Evolutionary conservation across 257 asterid species (phyloP).

Genomic region (Paraleonurus japonicus): DNA sequence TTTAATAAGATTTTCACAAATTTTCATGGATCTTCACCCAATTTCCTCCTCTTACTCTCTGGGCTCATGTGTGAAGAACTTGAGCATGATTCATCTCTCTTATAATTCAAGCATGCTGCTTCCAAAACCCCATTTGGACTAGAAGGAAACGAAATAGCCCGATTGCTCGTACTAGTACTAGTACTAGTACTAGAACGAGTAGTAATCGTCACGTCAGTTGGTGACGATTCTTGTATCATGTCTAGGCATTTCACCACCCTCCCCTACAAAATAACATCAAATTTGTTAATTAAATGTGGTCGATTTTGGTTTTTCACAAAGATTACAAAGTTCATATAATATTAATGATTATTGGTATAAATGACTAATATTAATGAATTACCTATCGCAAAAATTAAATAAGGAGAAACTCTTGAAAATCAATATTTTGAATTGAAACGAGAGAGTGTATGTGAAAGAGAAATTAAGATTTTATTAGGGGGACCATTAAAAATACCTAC

Average conservation of each 20-base stretch:
- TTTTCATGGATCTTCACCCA: conserved; percentile 33
- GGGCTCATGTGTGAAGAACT: conserved; percentile 50
- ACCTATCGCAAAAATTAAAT: too few relatives aligned
- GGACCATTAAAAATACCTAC: conserved; percentile 29
- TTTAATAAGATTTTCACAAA: neutral
- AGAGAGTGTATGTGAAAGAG: too few relatives aligned
- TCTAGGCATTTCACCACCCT: conserved; percentile 55
- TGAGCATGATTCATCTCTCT: conserved; percentile 56
- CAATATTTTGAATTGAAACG: too few relatives aligned
- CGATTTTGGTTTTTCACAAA: too few relatives aligned
- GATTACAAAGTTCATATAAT: too few relatives aligned
- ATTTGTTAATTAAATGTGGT: neutral
- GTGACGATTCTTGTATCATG: conserved; percentile 42
- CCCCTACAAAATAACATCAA: conserved; percentile 38
- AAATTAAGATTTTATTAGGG: conserved; percentile 23
- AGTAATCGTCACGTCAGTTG: conserved; percentile 23
- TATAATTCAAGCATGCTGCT: conserved; percentile 59
- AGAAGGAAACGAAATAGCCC: conserved; percentile 25
- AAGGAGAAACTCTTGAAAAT: too few relatives aligned
- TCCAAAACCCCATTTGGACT: conserved; percentile 75
- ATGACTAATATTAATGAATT: too few relatives aligned
- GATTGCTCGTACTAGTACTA: neutral
- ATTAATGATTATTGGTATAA: too few relatives aligned
- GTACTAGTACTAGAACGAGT: neutral
- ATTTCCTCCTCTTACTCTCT: conserved; percentile 57